These are phyloP conservation scores for Boehmeria nivea DNA, from an alignment of 306 rosid genomes.

Conservation along the genomic window DNA sequence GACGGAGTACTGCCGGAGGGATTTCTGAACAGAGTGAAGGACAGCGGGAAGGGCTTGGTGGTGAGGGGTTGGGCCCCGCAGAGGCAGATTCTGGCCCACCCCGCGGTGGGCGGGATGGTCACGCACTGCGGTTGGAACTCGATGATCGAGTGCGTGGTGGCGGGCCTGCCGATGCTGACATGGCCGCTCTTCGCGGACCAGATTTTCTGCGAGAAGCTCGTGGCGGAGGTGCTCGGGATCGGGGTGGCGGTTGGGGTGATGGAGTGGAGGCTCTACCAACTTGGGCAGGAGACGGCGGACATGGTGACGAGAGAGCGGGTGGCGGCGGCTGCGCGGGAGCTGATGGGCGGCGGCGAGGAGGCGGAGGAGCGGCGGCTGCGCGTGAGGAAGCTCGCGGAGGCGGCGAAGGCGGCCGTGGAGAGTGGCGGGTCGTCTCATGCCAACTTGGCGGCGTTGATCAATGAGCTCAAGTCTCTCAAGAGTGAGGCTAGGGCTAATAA, in stretches of 20 bases:
- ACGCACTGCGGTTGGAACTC: conserved; percentile 1
- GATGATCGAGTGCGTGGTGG: not conserved
- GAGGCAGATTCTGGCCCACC: not conserved
- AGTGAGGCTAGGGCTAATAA: too few relatives aligned
- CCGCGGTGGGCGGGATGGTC: not conserved
- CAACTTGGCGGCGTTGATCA: conserved; percentile 32
- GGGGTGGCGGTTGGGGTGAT: conserved; percentile 60
- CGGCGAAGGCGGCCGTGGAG: conserved; percentile 43
- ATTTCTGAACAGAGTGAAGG: conserved; percentile 13
- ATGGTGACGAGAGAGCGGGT: conserved; percentile 40
- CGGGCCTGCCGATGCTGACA: not conserved
- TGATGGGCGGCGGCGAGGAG: too few relatives aligned
- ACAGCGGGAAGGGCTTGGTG: not conserved
- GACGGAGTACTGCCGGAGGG: too few relatives aligned
- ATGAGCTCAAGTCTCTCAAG: conserved; percentile 10
- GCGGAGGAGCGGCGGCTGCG: conserved; percentile 36
- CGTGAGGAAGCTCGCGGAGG: conserved; percentile 22
- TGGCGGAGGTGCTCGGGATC: not conserved
- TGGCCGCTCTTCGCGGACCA: not conserved
- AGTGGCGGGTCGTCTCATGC: conserved; percentile 38
- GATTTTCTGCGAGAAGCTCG: not conserved
- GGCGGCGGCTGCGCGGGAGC: conserved; percentile 38
- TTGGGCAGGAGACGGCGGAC: not conserved
- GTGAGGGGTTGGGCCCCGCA: not conserved
- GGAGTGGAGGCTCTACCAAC: conserved; percentile 33